phyloP scores from a whole-genome alignment of 768 basidiomycete genomes.

The Imleria badia region DNA sequence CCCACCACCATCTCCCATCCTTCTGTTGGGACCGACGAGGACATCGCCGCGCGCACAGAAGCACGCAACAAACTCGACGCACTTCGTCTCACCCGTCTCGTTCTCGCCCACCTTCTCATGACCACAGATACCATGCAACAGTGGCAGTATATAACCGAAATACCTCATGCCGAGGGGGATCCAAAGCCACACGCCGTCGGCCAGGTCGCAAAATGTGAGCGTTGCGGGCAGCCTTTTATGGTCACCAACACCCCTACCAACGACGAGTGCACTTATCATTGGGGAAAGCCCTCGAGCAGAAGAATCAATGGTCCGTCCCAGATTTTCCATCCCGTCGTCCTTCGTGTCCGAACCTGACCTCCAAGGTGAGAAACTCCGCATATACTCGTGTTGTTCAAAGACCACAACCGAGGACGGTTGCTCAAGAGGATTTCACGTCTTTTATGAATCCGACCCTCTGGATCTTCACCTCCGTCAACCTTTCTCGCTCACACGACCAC shows the following conservation, averaged over 20 bases:
- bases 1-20: conserved; percentile 62
- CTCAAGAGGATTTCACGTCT: conserved; percentile 82
- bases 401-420: conserved; percentile 65
- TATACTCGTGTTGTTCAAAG: conserved; percentile 80
- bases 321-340: neutral
- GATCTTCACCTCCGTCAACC: conserved; percentile 73
- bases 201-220: conserved; percentile 67
- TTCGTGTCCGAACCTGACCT: conserved; percentile 1
- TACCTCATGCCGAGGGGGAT: conserved; percentile 70
- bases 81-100: conserved; percentile 50
- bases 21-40: conserved; percentile 76
- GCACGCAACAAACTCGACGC: conserved; percentile 52
- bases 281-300: conserved; percentile 67
- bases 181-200: conserved; percentile 61
- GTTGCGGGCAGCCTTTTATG: conserved; percentile 69
- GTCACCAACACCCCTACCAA: conserved; percentile 61
- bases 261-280: conserved; percentile 76
- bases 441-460: conserved; percentile 69
- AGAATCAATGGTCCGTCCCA: conserved; percentile 60
- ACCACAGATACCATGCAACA: conserved; percentile 52
- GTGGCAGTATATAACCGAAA: conserved; percentile 70
- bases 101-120: conserved; percentile 61
- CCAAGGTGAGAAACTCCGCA: conserved; percentile 64
- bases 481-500: conserved; percentile 53
- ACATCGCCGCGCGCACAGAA: conserved; percentile 56